phyloP scores from a whole-genome alignment of 148 eudicot genomes.

The Heliosperma pusillum region DNA sequence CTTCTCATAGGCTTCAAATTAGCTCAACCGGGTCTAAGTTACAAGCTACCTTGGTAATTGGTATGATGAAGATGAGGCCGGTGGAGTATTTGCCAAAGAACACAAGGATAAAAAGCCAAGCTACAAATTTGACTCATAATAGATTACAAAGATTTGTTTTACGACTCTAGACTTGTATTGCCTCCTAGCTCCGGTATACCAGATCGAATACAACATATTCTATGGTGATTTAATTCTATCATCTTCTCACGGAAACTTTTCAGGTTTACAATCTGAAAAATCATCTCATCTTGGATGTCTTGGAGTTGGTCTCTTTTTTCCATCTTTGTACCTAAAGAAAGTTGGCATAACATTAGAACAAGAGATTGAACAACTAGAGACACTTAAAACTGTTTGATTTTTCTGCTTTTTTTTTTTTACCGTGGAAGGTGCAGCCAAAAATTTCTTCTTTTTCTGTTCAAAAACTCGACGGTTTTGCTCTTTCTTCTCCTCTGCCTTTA shows the following conservation, averaged over 20 bases:
- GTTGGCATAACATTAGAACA: not conserved
- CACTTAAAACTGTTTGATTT: not conserved
- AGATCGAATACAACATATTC: not conserved
- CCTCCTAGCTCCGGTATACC: not conserved
- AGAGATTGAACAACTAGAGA: not conserved
- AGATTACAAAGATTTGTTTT: not conserved
- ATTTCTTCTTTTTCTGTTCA: conserved; percentile 34
- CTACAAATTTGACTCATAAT: not conserved
- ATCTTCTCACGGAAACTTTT: conserved; percentile 13
- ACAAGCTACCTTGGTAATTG: too few relatives aligned
- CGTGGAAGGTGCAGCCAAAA: conserved; percentile 31
- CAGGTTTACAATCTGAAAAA: conserved; percentile 4
- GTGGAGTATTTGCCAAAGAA: not conserved
- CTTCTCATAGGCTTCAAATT: too few relatives aligned
- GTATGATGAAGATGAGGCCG: not conserved
- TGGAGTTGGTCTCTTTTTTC: conserved; percentile 12
- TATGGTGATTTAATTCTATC: too few relatives aligned
- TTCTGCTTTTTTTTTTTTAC: conserved; percentile 19
- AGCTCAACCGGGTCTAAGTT: too few relatives aligned
- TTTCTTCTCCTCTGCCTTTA: conserved; percentile 83
- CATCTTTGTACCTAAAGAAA: conserved; percentile 20
- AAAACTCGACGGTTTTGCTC: conserved; percentile 44
- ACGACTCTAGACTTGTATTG: not conserved
- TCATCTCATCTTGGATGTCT: conserved; percentile 14
- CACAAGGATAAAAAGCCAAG: not conserved